These are phyloP conservation scores for Ceratocystiopsis brevicomis DNA, from an alignment of 2,329 filamentous ascomycete genomes.

Conservation along the genomic window DNA sequence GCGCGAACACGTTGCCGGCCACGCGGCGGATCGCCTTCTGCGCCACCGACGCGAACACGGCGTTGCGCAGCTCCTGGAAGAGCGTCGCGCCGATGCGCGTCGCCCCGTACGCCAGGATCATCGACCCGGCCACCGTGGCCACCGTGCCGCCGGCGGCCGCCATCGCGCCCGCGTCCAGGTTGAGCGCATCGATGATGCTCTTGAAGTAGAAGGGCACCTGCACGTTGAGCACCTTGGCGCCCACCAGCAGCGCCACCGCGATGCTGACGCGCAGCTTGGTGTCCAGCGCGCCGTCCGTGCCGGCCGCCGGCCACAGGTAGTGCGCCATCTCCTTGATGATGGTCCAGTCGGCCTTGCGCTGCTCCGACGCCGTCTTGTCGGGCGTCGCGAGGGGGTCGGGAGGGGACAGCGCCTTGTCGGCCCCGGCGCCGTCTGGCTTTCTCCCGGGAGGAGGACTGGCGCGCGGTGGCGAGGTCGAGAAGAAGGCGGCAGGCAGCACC, in stretches of 20 bases:
- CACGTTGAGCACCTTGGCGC: conserved; percentile 89
- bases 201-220: conserved; percentile 99
- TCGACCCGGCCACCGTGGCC: conserved; percentile 70
- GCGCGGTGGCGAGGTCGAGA: too few relatives aligned
- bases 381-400: conserved; percentile 41
- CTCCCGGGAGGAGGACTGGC: too few relatives aligned
- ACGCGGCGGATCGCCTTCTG: conserved; percentile 91
- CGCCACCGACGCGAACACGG: conserved; percentile 88
- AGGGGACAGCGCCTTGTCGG: neutral
- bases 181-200: conserved; percentile 93
- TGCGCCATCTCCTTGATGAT: conserved; percentile 96
- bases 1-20: conserved; percentile 80
- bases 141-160: conserved; percentile 57
- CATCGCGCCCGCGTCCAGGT: conserved; percentile 63
- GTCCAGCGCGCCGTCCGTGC: conserved; percentile 56
- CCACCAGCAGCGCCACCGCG: conserved; percentile 66
- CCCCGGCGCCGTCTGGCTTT: too few relatives aligned
- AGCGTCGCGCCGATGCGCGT: conserved; percentile 76
- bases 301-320: conserved; percentile 92
- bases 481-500: too few relatives aligned
- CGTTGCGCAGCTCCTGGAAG: conserved; percentile 87
- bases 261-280: conserved; percentile 72
- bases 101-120: conserved; percentile 83
- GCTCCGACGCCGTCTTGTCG: conserved; percentile 59
- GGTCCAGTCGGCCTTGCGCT: conserved; percentile 92